phyloP scores from a whole-genome alignment of 2,329 filamentous ascomycete genomes.

The Rugonectria rugulosa region DNA sequence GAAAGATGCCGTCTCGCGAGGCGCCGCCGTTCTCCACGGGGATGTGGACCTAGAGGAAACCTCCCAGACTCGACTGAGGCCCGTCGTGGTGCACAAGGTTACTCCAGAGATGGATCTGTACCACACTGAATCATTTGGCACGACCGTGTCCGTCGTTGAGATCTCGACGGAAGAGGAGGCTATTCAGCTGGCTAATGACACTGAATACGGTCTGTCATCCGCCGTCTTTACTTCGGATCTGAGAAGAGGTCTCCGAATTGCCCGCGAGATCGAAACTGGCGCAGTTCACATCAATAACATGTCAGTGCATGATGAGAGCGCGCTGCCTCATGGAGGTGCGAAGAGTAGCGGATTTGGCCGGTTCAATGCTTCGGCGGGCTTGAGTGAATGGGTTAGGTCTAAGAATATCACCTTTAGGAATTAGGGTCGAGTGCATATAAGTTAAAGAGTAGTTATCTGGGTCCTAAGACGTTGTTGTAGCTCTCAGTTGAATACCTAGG shows the following conservation, averaged over 20 bases:
- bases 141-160: slow-evolving; percentile 72
- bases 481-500: no score
- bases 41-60: slow-evolving; percentile 43
- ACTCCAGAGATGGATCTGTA: slow-evolving; percentile 74
- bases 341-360: slow-evolving; percentile 71
- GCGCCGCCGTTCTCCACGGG: slow-evolving; percentile 60
- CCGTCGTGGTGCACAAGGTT: slow-evolving; percentile 73
- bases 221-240: slow-evolving; percentile 79
- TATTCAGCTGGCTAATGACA: slow-evolving; percentile 78
- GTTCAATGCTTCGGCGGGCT: slow-evolving; percentile 61
- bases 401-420: slow-evolving; percentile 69
- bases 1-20: slow-evolving; percentile 72
- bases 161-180: slow-evolving; percentile 77
- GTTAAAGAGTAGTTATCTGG: no score
- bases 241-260: slow-evolving; percentile 64
- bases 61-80: slow-evolving; percentile 58
- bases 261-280: slow-evolving; percentile 70
- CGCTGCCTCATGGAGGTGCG: slow-evolving; percentile 70
- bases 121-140: slow-evolving; percentile 78
- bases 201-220: slow-evolving; percentile 76
- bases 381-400: slow-evolving; percentile 68
- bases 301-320: slow-evolving; percentile 70
- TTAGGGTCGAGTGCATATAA: slow-evolving; percentile 27
- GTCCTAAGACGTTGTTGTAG: no score
- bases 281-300: slow-evolving; percentile 73